These are phyloP conservation scores for Chlamydomonas reinhardtii DNA, from an alignment of 163 green algal species.

Conservation along the genomic window DNA sequence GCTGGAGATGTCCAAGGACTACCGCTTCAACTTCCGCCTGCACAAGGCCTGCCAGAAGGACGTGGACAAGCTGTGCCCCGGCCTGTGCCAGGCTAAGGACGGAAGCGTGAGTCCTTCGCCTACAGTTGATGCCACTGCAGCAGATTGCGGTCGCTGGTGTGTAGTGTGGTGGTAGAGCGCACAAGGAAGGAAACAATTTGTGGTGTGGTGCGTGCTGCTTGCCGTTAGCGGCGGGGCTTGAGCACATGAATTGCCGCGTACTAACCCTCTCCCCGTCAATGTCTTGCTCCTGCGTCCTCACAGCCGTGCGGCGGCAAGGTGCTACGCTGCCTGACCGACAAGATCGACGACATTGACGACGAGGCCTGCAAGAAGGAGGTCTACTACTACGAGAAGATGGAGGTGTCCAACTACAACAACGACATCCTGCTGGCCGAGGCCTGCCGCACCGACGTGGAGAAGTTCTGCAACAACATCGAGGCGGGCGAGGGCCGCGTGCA, in stretches of 20 bases:
- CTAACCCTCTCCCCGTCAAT: too few species aligned
- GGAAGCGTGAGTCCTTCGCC: conserved; percentile 47
- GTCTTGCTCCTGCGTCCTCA: not conserved
- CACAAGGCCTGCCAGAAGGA: conserved; percentile 81
- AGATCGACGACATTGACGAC: conserved; percentile 78
- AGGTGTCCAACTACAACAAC: conserved; percentile 82
- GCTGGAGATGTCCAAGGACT: conserved; percentile 69
- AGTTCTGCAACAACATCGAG: conserved; percentile 74
- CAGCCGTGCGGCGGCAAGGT: conserved; percentile 73
- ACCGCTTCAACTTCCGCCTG: conserved; percentile 90
- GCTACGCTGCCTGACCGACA: conserved; percentile 86
- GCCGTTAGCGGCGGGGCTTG: too few species aligned
- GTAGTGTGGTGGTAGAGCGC: too few species aligned
- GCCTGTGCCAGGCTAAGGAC: conserved; percentile 68
- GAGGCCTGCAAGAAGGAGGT: conserved; percentile 88
- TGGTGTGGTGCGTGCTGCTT: too few species aligned
- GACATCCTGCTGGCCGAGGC: conserved; percentile 81
- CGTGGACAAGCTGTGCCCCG: conserved; percentile 75
- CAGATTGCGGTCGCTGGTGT: too few species aligned
- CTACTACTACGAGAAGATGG: conserved; percentile 87
- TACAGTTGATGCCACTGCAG: too few species aligned
- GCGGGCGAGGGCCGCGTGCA: conserved; percentile 80
- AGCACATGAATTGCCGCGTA: too few species aligned
- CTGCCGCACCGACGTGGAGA: conserved; percentile 81
- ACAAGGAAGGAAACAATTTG: too few species aligned